A percentile compares a stretch with the other conserved stretches of the same genome.
These are phyloP conservation scores for Quercus alba DNA, from an alignment of 306 rosid species.

Conservation along the genomic window DNA sequence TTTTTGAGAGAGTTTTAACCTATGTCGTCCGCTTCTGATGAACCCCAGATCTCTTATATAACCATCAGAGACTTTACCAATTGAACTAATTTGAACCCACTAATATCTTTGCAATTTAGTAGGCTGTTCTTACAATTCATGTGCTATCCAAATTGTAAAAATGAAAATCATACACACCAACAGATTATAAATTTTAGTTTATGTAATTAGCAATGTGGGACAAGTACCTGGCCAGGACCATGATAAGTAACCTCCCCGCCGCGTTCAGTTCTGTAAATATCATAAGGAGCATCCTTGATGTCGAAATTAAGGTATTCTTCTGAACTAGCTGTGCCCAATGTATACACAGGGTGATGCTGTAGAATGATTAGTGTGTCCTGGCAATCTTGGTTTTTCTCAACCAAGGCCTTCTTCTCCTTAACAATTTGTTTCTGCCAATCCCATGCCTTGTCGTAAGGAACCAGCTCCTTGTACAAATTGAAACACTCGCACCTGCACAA, in stretches of 20 bases:
- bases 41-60: fast-evolving
- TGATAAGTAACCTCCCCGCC: slow-evolving; percentile 56
- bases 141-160: neutral
- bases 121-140: no score
- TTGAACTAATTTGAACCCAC: fast-evolving
- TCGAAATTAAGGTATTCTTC: slow-evolving; percentile 40
- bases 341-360: slow-evolving; percentile 48
- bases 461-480: slow-evolving; percentile 52
- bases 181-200: neutral
- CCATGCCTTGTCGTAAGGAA: slow-evolving; percentile 58
- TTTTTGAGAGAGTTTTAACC: no score
- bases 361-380: slow-evolving; percentile 37
- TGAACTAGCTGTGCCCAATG: slow-evolving; percentile 43
- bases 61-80: fast-evolving
- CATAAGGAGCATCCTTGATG: slow-evolving; percentile 30
- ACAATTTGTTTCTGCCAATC: slow-evolving; percentile 47
- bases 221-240: slow-evolving; percentile 55
- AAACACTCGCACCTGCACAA: slow-evolving; percentile 67
- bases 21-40: fast-evolving
- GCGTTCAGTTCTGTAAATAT: slow-evolving; percentile 45
- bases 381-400: slow-evolving; percentile 25
- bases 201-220: neutral
- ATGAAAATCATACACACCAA: neutral
- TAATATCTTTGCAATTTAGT: no score
- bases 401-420: slow-evolving; percentile 28